Percentiles rank a stretch among this genome's conserved stretches.
phyloP scores from a whole-genome alignment of 352 stramenopile species.

The Phytophthora tubulina region DNA sequence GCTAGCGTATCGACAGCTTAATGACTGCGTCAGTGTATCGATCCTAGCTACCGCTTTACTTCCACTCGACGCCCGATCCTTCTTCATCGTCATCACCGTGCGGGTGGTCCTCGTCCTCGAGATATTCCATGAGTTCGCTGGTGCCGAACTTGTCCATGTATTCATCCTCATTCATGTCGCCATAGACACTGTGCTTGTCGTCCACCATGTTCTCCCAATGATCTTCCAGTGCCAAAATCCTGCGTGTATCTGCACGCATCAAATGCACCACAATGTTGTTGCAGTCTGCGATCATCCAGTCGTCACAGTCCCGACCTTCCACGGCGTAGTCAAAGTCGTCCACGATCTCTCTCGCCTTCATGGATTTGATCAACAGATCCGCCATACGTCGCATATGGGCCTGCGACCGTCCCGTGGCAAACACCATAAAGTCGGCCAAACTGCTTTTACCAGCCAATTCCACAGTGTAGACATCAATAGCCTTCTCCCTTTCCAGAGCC shows the following conservation, averaged over 20 bases:
- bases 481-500: conserved; percentile 79
- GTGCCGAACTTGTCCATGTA: conserved; percentile 91
- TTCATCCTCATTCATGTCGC: conserved; percentile 85
- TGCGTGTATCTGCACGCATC: conserved; percentile 79
- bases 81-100: conserved; percentile 44
- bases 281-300: conserved; percentile 94
- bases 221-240: conserved; percentile 80
- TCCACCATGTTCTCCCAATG: conserved; percentile 89
- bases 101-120: conserved; percentile 71
- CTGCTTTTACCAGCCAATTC: conserved; percentile 81
- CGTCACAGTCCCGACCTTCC: conserved; percentile 90
- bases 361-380: conserved; percentile 88
- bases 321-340: conserved; percentile 87
- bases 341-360: conserved; percentile 71
- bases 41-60: conserved; percentile 46
- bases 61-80: conserved; percentile 67
- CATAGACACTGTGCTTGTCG: conserved; percentile 83
- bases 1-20: conserved; percentile 1
- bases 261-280: conserved; percentile 92
- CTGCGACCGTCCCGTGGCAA: conserved; percentile 84
- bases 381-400: conserved; percentile 91
- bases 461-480: conserved; percentile 81
- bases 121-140: conserved; percentile 86
- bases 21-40: conserved; percentile 15
- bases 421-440: conserved; percentile 91